Evolutionary conservation across 331 rosid genomes (phyloP).

Genomic region (Quercus phellos): DNA sequence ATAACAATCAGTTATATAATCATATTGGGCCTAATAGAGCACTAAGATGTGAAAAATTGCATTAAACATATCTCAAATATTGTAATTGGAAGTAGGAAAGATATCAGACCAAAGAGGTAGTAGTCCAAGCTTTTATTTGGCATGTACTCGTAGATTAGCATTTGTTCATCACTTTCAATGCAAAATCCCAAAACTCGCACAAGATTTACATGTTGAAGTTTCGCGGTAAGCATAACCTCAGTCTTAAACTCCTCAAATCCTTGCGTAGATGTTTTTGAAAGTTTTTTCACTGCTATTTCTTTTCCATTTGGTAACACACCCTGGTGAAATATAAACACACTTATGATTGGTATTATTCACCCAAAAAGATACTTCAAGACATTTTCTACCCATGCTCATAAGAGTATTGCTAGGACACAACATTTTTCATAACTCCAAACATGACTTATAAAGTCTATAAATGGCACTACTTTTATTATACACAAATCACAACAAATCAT

Average conservation of each 20-base stretch:
- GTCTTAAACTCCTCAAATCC: conserved; percentile 42
- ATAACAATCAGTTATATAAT: neutral
- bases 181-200: conserved; percentile 40
- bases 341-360: neutral
- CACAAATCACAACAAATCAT: too few species aligned
- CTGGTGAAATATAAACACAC: neutral
- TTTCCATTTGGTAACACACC: conserved; percentile 21
- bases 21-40: neutral
- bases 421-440: too few species aligned
- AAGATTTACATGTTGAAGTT: conserved; percentile 42
- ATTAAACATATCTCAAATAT: neutral
- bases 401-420: too few species aligned
- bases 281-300: conserved; percentile 34
- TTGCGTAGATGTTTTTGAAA: conserved; percentile 37
- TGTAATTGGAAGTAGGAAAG: neutral
- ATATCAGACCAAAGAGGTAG: conserved; percentile 25
- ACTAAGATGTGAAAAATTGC: neutral
- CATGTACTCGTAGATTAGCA: conserved; percentile 34
- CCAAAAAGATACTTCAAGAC: neutral
- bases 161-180: conserved; percentile 28
- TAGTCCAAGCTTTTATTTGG: conserved; percentile 28
- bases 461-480: too few species aligned
- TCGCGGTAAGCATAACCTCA: conserved; percentile 33
- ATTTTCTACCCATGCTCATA: neutral
- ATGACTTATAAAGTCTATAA: too few species aligned